Conservation (phyloP, 208 protist species). For the Leishmania tarentolae region DNA sequence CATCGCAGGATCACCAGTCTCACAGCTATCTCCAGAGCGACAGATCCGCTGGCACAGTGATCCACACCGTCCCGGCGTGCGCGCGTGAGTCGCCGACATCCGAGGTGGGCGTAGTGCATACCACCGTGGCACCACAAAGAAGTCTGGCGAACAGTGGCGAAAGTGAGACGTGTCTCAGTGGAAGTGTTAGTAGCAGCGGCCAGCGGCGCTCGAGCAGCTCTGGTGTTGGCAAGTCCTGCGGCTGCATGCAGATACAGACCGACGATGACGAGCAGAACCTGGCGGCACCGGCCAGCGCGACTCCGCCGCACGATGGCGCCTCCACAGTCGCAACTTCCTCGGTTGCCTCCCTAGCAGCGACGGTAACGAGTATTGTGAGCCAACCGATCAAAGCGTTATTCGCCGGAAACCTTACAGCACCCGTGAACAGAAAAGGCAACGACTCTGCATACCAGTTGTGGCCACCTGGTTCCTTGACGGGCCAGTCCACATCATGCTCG, state of each 20-base stretch:
- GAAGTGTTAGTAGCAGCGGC: not conserved
- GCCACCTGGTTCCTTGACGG: not conserved
- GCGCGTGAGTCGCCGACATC: constrained; percentile 1
- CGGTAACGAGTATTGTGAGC: constrained; percentile 14
- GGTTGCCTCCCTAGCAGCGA: constrained; percentile 5
- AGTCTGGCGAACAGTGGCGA: not conserved
- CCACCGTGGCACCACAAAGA: constrained; percentile 7
- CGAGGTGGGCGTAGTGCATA: constrained; percentile 5
- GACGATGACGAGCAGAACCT: not conserved
- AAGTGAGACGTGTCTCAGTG: not conserved
- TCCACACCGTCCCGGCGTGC: constrained; percentile 3
- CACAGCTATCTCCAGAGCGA: not conserved
- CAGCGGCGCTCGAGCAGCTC: not conserved
- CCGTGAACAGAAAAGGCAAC: constrained; percentile 17
- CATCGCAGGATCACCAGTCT: not conserved
- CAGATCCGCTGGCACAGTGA: not conserved
- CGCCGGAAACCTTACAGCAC: constrained; percentile 24
- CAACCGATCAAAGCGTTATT: constrained; percentile 11
- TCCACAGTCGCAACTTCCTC: constrained; percentile 13
- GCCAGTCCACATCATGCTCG: not conserved
- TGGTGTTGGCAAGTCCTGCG: not conserved
- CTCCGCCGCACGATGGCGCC: not conserved
- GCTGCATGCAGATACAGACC: not conserved
- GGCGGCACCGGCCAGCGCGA: not conserved
- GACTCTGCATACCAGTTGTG: not conserved